These are phyloP conservation scores for Xylariaceae sp. DNA, from an alignment of 2,329 filamentous ascomycete genomes.

Conservation along the genomic window DNA sequence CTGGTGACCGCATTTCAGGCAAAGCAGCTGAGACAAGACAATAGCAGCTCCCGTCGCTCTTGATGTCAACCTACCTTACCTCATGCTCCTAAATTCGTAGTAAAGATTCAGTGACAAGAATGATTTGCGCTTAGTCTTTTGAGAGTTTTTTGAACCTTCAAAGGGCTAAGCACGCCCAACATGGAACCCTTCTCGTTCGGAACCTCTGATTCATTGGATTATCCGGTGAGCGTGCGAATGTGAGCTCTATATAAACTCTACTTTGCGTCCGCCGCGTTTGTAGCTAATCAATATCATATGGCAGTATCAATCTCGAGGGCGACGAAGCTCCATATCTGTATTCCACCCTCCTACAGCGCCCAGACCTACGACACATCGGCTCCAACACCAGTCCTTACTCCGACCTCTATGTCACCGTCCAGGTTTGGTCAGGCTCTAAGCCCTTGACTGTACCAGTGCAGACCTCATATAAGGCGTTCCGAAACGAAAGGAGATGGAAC, in stretches of 20 bases:
- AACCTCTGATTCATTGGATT: conserved; percentile 77
- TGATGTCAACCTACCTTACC: no score
- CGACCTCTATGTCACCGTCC: conserved; percentile 88
- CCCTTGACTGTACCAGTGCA: conserved; percentile 88
- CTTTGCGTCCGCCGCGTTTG: background rate
- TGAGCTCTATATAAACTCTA: conserved; percentile 33
- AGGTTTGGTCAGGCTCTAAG: conserved; percentile 95
- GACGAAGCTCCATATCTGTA: conserved; percentile 71
- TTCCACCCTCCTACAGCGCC: conserved; percentile 73
- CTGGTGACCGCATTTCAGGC: no score
- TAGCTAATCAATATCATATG: conserved; percentile 2
- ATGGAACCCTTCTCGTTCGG: conserved; percentile 99
- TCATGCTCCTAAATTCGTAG: no score
- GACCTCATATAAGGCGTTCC: conserved; percentile 90
- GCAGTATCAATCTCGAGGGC: conserved; percentile 61
- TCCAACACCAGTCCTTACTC: conserved; percentile 81
- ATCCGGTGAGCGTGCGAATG: conserved; percentile 68
- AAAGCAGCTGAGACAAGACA: no score
- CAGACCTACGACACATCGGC: conserved; percentile 81
- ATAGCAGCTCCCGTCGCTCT: no score
- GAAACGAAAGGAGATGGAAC: conserved; percentile 79
- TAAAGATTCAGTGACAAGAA: no score
- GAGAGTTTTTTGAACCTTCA: no score
- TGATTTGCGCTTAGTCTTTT: no score
- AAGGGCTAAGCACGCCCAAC: background rate